Evolutionary conservation across 371 early-diverging fungal genomes (phyloP).

Genomic region (Nematocida sp.): DNA sequence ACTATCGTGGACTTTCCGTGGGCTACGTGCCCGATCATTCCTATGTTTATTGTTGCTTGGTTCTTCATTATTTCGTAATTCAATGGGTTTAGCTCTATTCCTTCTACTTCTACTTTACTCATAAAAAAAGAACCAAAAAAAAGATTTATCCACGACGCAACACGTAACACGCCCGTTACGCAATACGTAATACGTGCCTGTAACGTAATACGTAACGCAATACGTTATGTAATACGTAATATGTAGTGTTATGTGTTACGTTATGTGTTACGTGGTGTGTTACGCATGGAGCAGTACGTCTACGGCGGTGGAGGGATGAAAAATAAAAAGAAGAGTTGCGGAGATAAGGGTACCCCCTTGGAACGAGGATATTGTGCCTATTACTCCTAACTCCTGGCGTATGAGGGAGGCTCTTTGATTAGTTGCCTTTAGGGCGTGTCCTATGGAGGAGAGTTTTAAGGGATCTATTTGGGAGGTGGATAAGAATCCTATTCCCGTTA

Average conservation of each 20-base stretch:
- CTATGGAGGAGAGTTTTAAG: not conserved
- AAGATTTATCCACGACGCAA: too few relatives aligned
- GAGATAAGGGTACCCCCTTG: too few relatives aligned
- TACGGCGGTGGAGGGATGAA: too few relatives aligned
- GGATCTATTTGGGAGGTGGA: not conserved
- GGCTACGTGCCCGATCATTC: constrained; percentile 99
- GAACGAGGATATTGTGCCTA: too few relatives aligned
- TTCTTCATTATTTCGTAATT: constrained; percentile 53
- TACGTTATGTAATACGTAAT: too few relatives aligned
- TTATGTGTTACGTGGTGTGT: too few relatives aligned
- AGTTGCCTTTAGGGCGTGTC: not conserved
- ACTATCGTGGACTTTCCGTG: constrained; percentile 99
- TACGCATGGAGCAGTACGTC: too few relatives aligned
- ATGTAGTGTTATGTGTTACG: too few relatives aligned
- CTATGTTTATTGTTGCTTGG: constrained; percentile 89
- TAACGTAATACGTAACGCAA: too few relatives aligned
- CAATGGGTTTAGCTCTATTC: constrained; percentile 46
- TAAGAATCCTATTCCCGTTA: constrained; percentile 39
- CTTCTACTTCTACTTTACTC: constrained; percentile 34
- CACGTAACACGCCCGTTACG: too few relatives aligned
- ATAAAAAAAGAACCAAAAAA: not conserved
- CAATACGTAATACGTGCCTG: too few relatives aligned
- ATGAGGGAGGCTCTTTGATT: not conserved
- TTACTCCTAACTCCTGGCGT: not conserved
- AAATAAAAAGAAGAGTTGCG: too few relatives aligned